These are phyloP conservation scores for Ceratobasidium sp. DNA, from an alignment of 1,284 basidiomycete genomes.

Conservation along the genomic window DNA sequence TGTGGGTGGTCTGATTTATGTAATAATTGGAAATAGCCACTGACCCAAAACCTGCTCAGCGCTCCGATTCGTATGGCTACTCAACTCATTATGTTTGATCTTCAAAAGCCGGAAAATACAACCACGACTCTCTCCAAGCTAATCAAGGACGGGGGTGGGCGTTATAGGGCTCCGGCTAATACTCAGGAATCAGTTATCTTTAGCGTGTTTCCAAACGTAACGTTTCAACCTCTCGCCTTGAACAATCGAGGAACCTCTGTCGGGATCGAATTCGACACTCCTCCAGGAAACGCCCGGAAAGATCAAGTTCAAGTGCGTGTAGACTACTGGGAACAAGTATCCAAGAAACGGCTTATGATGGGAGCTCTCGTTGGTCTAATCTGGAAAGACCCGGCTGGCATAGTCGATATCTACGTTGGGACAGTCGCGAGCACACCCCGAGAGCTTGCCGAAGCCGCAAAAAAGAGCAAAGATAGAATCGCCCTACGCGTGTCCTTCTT, in stretches of 20 bases:
- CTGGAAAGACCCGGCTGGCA: constrained; percentile 54
- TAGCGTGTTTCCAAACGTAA: constrained; percentile 68
- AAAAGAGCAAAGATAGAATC: constrained; percentile 54
- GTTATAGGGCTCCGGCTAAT: constrained; percentile 54
- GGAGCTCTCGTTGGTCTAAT: constrained; percentile 71
- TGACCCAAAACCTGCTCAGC: constrained; percentile 54
- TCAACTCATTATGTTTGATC: constrained; percentile 63
- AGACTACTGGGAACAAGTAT: constrained; percentile 68
- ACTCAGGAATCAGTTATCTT: constrained; percentile 65
- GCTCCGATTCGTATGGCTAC: constrained; percentile 67
- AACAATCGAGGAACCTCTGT: constrained; percentile 64
- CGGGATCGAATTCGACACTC: constrained; percentile 63
- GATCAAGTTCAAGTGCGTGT: constrained; percentile 51
- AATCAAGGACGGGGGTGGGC: constrained; percentile 50
- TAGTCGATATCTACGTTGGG: constrained; percentile 63
- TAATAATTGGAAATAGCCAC: not conserved
- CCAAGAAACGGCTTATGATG: constrained; percentile 66
- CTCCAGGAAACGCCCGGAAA: constrained; percentile 61
- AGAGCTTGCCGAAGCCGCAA: constrained; percentile 62
- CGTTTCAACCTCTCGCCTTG: constrained; percentile 61
- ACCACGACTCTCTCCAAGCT: constrained; percentile 47
- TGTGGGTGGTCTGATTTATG: constrained; percentile 59
- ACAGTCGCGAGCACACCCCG: constrained; percentile 60
- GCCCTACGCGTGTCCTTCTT: constrained; percentile 66
- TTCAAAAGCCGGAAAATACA: constrained; percentile 53